Evolutionary conservation across 805 yeast species (phyloP).

Genomic region (Suhomyces emberorum): DNA sequence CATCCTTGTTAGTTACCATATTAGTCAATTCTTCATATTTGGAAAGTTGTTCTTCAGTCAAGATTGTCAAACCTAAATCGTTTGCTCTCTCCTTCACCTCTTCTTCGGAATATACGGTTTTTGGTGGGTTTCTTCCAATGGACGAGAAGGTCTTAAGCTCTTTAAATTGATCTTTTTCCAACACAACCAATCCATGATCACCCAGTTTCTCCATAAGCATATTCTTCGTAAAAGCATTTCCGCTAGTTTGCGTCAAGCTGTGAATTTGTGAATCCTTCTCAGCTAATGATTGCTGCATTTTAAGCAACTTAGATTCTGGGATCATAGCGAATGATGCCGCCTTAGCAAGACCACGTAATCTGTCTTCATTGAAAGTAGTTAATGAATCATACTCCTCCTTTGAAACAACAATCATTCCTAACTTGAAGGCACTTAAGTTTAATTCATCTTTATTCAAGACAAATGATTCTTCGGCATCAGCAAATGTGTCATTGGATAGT

Average conservation of each 20-base stretch:
- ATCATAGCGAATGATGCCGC: constrained; percentile 18
- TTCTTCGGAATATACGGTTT: constrained; percentile 13
- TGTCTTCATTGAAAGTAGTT: constrained; percentile 13
- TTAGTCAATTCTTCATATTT: constrained; percentile 18
- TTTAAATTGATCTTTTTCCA: constrained; percentile 28
- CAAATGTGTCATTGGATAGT: constrained; percentile 11
- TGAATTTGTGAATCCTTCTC: constrained; percentile 30
- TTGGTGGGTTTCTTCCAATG: constrained; percentile 15
- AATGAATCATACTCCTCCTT: constrained; percentile 18
- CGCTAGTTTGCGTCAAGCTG: constrained; percentile 13
- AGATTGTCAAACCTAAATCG: constrained; percentile 38
- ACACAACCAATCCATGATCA: constrained; percentile 30
- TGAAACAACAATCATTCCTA: constrained; percentile 23
- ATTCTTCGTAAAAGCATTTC: constrained; percentile 19
- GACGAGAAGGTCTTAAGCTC: constrained; percentile 18
- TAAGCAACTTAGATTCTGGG: constrained; percentile 19
- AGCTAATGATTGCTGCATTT: constrained; percentile 22
- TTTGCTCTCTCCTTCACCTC: constrained; percentile 29
- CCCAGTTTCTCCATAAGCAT: constrained; percentile 20
- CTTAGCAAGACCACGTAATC: constrained; percentile 20
- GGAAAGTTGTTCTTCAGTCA: constrained; percentile 29
- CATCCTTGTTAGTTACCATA: constrained; percentile 10
- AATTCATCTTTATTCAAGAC: constrained; percentile 26
- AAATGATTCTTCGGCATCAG: constrained; percentile 31
- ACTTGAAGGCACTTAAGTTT: constrained; percentile 19